These are phyloP conservation scores for Wickerhamiella dianesei DNA, from an alignment of 805 yeast genomes.

Conservation along the genomic window DNA sequence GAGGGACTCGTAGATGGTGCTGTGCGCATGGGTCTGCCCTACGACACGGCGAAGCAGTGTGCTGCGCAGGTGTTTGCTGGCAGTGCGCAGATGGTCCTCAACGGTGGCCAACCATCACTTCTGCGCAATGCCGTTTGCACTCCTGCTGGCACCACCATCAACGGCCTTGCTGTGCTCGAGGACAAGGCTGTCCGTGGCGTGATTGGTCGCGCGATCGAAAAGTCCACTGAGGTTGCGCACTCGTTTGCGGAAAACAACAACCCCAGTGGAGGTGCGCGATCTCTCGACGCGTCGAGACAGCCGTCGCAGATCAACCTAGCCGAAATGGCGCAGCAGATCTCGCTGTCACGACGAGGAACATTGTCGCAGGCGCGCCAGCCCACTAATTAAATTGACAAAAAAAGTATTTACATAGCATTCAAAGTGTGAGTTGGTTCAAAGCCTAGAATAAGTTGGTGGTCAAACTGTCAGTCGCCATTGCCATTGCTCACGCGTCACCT, in stretches of 20 bases:
- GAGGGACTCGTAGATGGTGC: constrained; percentile 93
- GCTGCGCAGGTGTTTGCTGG: constrained; percentile 94
- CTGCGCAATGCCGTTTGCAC: constrained; percentile 83
- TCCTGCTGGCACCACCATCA: constrained; percentile 96
- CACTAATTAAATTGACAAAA: constrained; percentile 4
- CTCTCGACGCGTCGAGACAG: constrained; percentile 16
- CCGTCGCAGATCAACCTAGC: constrained; percentile 17
- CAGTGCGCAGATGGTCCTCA: constrained; percentile 76
- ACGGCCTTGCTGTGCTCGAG: constrained; percentile 86
- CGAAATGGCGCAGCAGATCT: constrained; percentile 21
- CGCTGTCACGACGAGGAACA: constrained; percentile 18
- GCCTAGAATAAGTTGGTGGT: not conserved
- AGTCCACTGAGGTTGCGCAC: constrained; percentile 70
- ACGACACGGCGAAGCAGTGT: constrained; percentile 63
- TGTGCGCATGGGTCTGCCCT: constrained; percentile 84
- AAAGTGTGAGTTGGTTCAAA: not conserved
- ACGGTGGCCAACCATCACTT: constrained; percentile 80
- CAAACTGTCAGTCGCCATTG: not conserved
- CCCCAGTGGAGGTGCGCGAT: constrained; percentile 6
- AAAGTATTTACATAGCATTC: not conserved
- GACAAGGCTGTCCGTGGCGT: constrained; percentile 80
- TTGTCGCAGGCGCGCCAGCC: constrained; percentile 18
- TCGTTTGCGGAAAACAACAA: constrained; percentile 10
- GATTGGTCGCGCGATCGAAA: constrained; percentile 77
- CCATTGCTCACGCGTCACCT: not conserved